These are phyloP conservation scores for Zygosaccharomyces pseudobailii DNA, from an alignment of 1,139 yeast species.

Conservation along the genomic window DNA sequence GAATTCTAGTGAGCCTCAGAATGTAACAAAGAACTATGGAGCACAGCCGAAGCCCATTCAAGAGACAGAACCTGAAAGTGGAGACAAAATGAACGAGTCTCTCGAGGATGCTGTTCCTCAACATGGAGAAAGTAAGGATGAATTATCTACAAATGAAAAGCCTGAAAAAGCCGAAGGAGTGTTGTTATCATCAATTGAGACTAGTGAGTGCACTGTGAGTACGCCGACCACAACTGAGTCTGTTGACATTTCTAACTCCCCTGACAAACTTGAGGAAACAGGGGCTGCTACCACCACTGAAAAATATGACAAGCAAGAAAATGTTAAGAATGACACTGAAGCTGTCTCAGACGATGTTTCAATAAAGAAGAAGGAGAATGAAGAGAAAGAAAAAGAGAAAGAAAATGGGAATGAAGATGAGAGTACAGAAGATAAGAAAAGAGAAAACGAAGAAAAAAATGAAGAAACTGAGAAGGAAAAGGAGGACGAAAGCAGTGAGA, in stretches of 20 bases:
- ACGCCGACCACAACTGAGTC: no score
- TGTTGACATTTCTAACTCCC: not conserved
- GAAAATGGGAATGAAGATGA: slow-evolving; percentile 2
- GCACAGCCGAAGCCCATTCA: not conserved
- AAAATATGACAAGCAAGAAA: no score
- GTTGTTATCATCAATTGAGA: not conserved
- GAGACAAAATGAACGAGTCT: not conserved
- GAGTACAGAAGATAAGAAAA: slow-evolving; percentile 2
- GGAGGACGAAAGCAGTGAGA: slow-evolving; percentile 1
- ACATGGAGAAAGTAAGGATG: not conserved
- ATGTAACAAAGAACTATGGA: not conserved
- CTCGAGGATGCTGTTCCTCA: not conserved
- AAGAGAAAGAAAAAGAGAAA: slow-evolving; percentile 2
- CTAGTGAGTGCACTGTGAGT: not conserved
- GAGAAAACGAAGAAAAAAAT: slow-evolving; percentile 13
- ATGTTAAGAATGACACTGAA: no score
- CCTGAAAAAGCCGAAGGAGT: not conserved
- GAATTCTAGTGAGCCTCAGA: slow-evolving; percentile 2
- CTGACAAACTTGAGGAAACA: not conserved
- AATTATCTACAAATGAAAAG: not conserved
- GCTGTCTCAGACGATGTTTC: no score
- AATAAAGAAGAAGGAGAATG: slow-evolving; percentile 4
- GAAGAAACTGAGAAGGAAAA: slow-evolving; percentile 18
- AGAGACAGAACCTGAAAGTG: not conserved
- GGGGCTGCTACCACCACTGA: no score